Conservation (phyloP, 306 rosid genomes). For the Cicer arietinum region DNA sequence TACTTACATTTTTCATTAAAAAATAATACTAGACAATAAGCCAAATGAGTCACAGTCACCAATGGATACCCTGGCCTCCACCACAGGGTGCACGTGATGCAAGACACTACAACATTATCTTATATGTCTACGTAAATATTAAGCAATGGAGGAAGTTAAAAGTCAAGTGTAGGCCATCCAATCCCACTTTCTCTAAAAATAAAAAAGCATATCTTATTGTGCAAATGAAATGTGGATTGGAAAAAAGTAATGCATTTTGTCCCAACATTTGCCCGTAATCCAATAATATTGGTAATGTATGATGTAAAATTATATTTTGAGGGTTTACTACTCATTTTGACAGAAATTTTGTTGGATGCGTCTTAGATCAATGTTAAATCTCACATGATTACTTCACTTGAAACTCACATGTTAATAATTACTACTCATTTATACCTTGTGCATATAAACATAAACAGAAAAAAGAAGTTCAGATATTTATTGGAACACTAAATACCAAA, state of each 20-base stretch:
- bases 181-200: slow-evolving; percentile 15
- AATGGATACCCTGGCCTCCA: slow-evolving; percentile 32
- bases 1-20: no score
- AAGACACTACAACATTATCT: slow-evolving; percentile 25
- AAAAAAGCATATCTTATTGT: not conserved
- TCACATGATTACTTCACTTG: not conserved
- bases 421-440: not conserved
- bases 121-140: slow-evolving; percentile 4
- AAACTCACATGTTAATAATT: not conserved
- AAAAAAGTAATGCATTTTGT: slow-evolving; percentile 6
- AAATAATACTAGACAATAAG: no score
- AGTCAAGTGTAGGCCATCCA: slow-evolving; percentile 18
- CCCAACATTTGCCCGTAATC: slow-evolving; percentile 17
- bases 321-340: not conserved
- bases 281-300: not conserved
- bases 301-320: not conserved
- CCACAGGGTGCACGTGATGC: slow-evolving; percentile 25
- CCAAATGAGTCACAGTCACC: no score
- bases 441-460: not conserved
- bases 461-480: not conserved
- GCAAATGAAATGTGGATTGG: not conserved
- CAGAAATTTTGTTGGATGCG: not conserved
- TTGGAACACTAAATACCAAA: not conserved
- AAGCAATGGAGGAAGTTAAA: slow-evolving; percentile 35
- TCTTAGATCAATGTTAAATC: not conserved